These are phyloP conservation scores for Gonium pectorale DNA, from an alignment of 139 green algal species.

Conservation along the genomic window DNA sequence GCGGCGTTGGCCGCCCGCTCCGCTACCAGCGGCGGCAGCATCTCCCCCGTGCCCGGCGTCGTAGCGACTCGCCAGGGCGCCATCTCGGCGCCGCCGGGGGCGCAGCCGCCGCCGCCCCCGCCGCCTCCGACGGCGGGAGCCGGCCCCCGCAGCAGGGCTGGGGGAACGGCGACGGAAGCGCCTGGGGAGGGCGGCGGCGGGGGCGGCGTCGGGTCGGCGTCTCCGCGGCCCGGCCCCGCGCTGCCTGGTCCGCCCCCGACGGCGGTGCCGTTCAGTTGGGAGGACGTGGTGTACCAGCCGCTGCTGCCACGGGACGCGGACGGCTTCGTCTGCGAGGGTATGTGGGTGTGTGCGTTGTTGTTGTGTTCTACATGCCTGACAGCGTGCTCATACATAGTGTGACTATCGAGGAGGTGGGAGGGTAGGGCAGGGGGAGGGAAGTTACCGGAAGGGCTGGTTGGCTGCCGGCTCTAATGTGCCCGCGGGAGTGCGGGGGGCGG, in stretches of 20 bases:
- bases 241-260: background rate
- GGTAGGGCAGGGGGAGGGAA: too few relatives aligned
- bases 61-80: too few relatives aligned
- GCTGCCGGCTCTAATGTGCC: too few relatives aligned
- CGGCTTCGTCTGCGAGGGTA: slow-evolving; percentile 5
- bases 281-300: slow-evolving; percentile 15
- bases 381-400: background rate
- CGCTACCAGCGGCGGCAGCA: too few relatives aligned
- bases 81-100: too few relatives aligned
- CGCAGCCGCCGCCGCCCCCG: too few relatives aligned
- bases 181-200: background rate
- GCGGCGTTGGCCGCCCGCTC: too few relatives aligned
- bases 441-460: too few relatives aligned
- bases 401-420: too few relatives aligned
- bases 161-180: background rate
- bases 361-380: background rate
- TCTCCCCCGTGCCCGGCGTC: too few relatives aligned
- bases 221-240: background rate
- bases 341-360: too few relatives aligned
- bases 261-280: slow-evolving; percentile 3
- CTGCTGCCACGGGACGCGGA: background rate
- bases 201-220: background rate
- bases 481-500: too few relatives aligned
- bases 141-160: background rate
- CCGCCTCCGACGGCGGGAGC: background rate